Evolutionary conservation across 1,139 yeast genomes (phyloP).

Genomic region (Taphrina flavorubra): DNA sequence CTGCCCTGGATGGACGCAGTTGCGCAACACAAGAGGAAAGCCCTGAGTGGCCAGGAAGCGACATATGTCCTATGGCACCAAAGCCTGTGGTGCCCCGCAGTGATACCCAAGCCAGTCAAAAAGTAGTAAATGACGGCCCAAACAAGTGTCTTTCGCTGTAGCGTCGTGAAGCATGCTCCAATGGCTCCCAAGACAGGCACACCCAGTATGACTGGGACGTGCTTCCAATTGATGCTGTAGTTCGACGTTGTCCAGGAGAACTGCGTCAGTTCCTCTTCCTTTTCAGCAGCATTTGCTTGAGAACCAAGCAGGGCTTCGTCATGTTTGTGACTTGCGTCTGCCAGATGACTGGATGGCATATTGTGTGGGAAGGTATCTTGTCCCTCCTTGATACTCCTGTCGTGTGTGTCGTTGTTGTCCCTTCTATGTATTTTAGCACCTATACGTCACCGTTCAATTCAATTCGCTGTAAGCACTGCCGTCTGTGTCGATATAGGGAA

Average conservation of each 20-base stretch:
- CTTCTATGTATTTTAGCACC: too few relatives aligned
- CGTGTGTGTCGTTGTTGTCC: too few relatives aligned
- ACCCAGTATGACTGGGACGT: constrained; percentile 73
- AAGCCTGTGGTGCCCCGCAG: constrained; percentile 89
- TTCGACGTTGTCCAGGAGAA: constrained; percentile 85
- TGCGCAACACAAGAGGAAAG: constrained; percentile 82
- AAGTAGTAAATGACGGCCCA: constrained; percentile 69
- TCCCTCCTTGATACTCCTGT: too few relatives aligned
- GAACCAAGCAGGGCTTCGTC: not conserved
- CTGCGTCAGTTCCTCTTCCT: constrained; percentile 27
- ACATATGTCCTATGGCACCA: constrained; percentile 89
- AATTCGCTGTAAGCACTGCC: not conserved
- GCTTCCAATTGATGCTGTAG: constrained; percentile 90
- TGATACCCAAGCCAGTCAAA: constrained; percentile 84
- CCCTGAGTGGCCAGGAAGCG: constrained; percentile 71
- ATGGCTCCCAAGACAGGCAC: constrained; percentile 71
- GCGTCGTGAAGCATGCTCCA: constrained; percentile 62
- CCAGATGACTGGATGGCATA: constrained; percentile 2
- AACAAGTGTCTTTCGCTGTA: constrained; percentile 64
- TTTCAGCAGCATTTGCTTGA: not conserved
- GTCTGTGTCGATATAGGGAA: not conserved
- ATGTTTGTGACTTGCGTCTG: constrained; percentile 1
- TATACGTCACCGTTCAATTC: not conserved
- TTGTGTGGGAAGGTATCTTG: not conserved
- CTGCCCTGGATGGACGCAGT: constrained; percentile 97